These are phyloP conservation scores for Amanita thiersii DNA, from an alignment of 768 basidiomycete species.

Conservation along the genomic window DNA sequence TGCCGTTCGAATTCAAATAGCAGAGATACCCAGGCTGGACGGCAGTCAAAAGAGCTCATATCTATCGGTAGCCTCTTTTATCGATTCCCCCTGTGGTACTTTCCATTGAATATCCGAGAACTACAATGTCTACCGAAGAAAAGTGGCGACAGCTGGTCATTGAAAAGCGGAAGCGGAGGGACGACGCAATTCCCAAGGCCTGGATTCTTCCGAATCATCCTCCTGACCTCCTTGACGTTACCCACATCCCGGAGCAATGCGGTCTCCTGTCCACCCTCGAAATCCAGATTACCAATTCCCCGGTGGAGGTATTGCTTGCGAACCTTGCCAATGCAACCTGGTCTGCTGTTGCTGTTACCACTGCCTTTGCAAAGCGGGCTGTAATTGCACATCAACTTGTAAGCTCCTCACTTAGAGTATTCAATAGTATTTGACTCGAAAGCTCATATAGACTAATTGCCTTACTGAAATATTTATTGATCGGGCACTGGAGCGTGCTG, in stretches of 20 bases:
- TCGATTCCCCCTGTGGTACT: too few relatives aligned
- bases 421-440: not conserved
- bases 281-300: constrained; percentile 36
- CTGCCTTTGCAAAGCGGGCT: constrained; percentile 71
- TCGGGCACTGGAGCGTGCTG: constrained; percentile 54
- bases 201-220: constrained; percentile 48
- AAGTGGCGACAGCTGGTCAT: constrained; percentile 45
- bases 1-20: too few relatives aligned
- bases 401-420: constrained; percentile 13
- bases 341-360: constrained; percentile 62
- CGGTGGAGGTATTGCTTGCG: constrained; percentile 36
- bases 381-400: constrained; percentile 76
- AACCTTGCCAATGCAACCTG: constrained; percentile 47
- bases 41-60: too few relatives aligned
- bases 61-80: too few relatives aligned
- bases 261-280: constrained; percentile 50
- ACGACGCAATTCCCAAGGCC: constrained; percentile 49
- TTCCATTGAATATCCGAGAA: too few relatives aligned
- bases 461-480: constrained; percentile 81
- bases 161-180: constrained; percentile 47
- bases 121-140: constrained; percentile 17
- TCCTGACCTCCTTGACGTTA: constrained; percentile 41
- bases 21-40: too few relatives aligned
- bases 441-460: constrained; percentile 54
- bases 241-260: constrained; percentile 42